Conservation (phyloP, 192 early-diverging fungal genomes). For the Coemansia sp. region DNA sequence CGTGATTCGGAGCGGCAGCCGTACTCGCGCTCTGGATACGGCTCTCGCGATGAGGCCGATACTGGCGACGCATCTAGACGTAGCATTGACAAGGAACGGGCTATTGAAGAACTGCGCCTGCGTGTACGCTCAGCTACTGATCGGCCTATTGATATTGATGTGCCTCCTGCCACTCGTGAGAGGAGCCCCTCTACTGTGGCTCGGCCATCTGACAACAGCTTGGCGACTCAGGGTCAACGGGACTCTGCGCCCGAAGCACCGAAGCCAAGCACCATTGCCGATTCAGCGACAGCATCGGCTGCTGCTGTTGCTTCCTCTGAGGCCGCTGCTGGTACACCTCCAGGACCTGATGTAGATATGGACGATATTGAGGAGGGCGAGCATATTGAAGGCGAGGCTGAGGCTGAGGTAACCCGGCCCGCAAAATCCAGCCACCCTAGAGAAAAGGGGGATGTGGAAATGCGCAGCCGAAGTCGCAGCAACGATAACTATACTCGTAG, state of each 20-base stretch:
- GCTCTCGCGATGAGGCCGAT: constrained; percentile 12
- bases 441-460: not conserved
- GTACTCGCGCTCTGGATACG: constrained; percentile 23
- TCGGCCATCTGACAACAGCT: not conserved
- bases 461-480: constrained; percentile 16
- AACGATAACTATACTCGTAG: constrained; percentile 11
- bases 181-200: constrained; percentile 2
- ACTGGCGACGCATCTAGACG: constrained; percentile 24
- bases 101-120: constrained; percentile 44
- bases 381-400: constrained; percentile 38
- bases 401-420: constrained; percentile 1
- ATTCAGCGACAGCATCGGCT: not conserved
- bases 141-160: constrained; percentile 6
- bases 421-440: not conserved
- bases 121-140: constrained; percentile 34
- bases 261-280: not conserved
- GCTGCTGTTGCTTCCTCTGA: not conserved
- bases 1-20: constrained; percentile 32
- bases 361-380: constrained; percentile 54
- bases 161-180: constrained; percentile 3
- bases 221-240: not conserved
- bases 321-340: not conserved
- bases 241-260: not conserved
- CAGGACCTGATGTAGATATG: constrained; percentile 9
- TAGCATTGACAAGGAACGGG: constrained; percentile 41